Conservation (phyloP, 352 stramenopile genomes). For the Pythium insidiosum region DNA sequence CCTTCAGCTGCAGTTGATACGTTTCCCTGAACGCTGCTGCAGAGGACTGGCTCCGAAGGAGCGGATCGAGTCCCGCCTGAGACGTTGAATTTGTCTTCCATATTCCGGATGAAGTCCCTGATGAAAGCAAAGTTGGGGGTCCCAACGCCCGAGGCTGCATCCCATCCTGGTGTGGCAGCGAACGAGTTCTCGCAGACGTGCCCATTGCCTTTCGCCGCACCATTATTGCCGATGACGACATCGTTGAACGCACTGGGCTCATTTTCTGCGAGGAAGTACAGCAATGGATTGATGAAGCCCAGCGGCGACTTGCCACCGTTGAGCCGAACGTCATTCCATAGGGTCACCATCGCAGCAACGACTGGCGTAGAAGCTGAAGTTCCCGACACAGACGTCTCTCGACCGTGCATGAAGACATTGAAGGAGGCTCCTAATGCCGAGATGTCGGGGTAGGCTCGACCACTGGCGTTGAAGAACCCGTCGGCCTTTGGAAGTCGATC, state of each 20-base stretch:
- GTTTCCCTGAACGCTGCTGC: too few species aligned
- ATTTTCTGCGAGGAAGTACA: constrained; percentile 70
- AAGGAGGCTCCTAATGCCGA: constrained; percentile 66
- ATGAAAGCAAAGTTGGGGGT: constrained; percentile 79
- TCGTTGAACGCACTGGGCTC: constrained; percentile 73
- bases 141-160: constrained; percentile 80
- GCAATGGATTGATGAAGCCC: constrained; percentile 81
- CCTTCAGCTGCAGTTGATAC: constrained; percentile 3
- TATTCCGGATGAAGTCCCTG: constrained; percentile 31
- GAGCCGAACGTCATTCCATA: constrained; percentile 82
- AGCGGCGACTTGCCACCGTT: constrained; percentile 74
- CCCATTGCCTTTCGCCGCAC: constrained; percentile 27
- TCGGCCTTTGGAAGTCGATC: constrained; percentile 31
- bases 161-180: constrained; percentile 76
- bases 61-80: too few species aligned
- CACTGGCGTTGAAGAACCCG: constrained; percentile 76
- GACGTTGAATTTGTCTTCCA: constrained; percentile 49
- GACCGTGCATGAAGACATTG: constrained; percentile 48
- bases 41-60: too few species aligned
- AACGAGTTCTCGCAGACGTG: constrained; percentile 75
- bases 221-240: constrained; percentile 82
- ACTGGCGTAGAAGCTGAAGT: constrained; percentile 85
- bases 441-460: constrained; percentile 87
- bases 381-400: constrained; percentile 44
- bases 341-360: constrained; percentile 76